Evolutionary conservation across 2,329 filamentous ascomycete species (phyloP).

Genomic region (Sordariomycetes sp.): DNA sequence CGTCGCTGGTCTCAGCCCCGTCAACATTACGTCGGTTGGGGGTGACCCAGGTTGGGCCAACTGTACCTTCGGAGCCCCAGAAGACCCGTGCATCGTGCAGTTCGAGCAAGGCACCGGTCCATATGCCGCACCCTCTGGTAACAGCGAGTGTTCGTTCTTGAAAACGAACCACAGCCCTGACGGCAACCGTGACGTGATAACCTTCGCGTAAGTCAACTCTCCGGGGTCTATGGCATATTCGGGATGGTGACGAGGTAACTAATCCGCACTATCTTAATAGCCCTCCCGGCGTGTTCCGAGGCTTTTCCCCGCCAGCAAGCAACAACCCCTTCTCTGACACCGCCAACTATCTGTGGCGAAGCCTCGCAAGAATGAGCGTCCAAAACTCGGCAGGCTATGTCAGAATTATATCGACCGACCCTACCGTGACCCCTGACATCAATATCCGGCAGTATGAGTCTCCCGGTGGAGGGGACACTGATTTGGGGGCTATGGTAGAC

Average conservation of each 20-base stretch:
- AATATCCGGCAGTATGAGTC: conserved; percentile 43
- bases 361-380: neutral
- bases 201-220: too few species aligned
- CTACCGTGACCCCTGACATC: conserved; percentile 52
- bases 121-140: too few species aligned
- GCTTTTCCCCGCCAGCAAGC: neutral
- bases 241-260: too few species aligned
- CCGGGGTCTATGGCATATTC: too few species aligned
- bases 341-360: conserved; percentile 6
- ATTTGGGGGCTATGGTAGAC: conserved; percentile 24
- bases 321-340: conserved; percentile 5
- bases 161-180: too few species aligned
- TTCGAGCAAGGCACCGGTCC: too few species aligned
- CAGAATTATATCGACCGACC: conserved; percentile 45
- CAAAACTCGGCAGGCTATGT: conserved; percentile 50
- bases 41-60: conserved; percentile 2
- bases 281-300: too few species aligned
- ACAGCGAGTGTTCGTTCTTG: too few species aligned
- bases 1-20: conserved; percentile 17
- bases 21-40: conserved; percentile 3
- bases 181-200: too few species aligned
- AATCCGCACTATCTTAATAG: too few species aligned
- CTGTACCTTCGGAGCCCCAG: conserved; percentile 1
- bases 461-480: conserved; percentile 30
- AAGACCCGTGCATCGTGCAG: too few species aligned